Conservation (phyloP, 2,329 filamentous ascomycete genomes). For the Bipolaris zeicola region DNA sequence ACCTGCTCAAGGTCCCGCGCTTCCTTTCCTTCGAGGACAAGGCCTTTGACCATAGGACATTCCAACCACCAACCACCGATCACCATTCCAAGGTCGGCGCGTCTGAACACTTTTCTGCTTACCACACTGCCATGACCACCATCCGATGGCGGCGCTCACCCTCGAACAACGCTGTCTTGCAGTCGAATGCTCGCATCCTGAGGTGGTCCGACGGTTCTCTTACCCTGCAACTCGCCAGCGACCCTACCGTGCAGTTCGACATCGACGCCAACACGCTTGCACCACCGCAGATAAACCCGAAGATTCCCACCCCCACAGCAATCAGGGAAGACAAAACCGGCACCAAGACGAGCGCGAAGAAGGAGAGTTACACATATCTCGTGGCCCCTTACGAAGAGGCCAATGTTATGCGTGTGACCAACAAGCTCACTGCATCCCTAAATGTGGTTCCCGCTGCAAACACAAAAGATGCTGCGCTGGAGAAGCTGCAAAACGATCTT, state of each 20-base stretch:
- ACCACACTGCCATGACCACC: constrained; percentile 68
- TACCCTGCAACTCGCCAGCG: constrained; percentile 73
- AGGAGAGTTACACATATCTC: constrained; percentile 78
- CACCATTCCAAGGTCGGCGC: constrained; percentile 56
- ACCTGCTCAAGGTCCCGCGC: constrained; percentile 71
- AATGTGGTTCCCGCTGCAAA: constrained; percentile 70
- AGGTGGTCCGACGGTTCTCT: constrained; percentile 81
- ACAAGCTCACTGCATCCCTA: constrained; percentile 76
- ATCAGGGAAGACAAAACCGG: constrained; percentile 24
- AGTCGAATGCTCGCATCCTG: constrained; percentile 76
- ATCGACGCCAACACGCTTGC: constrained; percentile 73
- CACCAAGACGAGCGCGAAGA: constrained; percentile 47
- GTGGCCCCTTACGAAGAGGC: constrained; percentile 72
- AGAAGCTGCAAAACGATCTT: constrained; percentile 70
- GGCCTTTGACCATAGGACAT: constrained; percentile 69
- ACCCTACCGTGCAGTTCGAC: constrained; percentile 72
- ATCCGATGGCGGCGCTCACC: constrained; percentile 72
- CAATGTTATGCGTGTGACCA: constrained; percentile 72
- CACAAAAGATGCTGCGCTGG: constrained; percentile 72
- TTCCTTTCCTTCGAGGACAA: constrained; percentile 74
- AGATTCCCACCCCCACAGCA: constrained; percentile 56
- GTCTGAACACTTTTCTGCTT: constrained; percentile 61
- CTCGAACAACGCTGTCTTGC: constrained; percentile 66
- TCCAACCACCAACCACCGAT: constrained; percentile 66
- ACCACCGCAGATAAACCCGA: constrained; percentile 59